These are phyloP conservation scores for Volutella citrinella DNA, from an alignment of 2,329 filamentous ascomycete species.

Conservation along the genomic window DNA sequence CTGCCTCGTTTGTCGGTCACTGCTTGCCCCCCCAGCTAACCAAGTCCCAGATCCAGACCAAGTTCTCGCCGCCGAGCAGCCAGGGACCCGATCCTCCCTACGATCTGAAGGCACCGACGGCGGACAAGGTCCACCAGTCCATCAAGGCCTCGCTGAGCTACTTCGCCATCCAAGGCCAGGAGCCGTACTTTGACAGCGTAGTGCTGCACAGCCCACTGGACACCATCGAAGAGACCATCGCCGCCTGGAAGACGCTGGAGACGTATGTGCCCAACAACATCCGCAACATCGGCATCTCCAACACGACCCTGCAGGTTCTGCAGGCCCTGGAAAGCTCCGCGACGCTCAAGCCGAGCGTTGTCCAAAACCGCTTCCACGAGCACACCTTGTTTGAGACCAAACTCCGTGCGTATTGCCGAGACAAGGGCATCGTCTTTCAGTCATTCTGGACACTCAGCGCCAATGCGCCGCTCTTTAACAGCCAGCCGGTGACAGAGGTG, in stretches of 20 bases:
- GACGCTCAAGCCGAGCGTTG: slow-evolving; percentile 49
- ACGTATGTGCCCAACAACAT: slow-evolving; percentile 63
- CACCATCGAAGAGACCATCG: slow-evolving; percentile 46
- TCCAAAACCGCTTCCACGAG: slow-evolving; percentile 73
- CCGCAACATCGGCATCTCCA: slow-evolving; percentile 71
- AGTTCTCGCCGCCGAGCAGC: slow-evolving; percentile 65
- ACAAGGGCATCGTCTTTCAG: slow-evolving; percentile 44
- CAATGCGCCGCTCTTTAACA: slow-evolving; percentile 38
- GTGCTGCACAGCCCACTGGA: slow-evolving; percentile 64
- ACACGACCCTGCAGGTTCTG: slow-evolving; percentile 60
- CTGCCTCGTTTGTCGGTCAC: no score
- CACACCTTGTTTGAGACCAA: slow-evolving; percentile 56
- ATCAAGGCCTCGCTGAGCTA: slow-evolving; percentile 64
- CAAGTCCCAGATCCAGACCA: slow-evolving; percentile 67
- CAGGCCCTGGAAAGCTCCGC: slow-evolving; percentile 46
- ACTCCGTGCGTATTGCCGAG: slow-evolving; percentile 52
- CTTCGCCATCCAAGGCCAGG: slow-evolving; percentile 44
- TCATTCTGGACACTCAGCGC: slow-evolving; percentile 54
- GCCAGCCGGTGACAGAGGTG: slow-evolving; percentile 47
- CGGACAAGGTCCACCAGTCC: slow-evolving; percentile 64
- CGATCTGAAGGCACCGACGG: slow-evolving; percentile 52
- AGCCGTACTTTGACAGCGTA: slow-evolving; percentile 65
- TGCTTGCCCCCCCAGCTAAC: no score
- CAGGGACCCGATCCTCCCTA: slow-evolving; percentile 65
- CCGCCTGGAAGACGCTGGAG: slow-evolving; percentile 66